Evolutionary conservation across 148 eudicot species (phyloP).

Genomic region (Amaranthus cruentus): DNA sequence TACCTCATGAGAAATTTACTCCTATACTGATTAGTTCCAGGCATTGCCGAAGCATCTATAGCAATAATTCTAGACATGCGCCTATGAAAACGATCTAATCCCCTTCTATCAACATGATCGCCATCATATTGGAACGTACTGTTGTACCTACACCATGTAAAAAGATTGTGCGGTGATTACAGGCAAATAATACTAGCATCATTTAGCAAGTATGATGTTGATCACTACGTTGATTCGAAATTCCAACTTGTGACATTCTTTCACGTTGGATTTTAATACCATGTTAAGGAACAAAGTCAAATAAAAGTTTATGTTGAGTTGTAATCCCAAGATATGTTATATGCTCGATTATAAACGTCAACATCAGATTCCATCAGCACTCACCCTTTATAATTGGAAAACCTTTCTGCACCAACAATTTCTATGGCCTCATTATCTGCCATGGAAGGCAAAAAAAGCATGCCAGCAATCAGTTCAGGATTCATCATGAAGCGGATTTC

Average conservation of each 20-base stretch:
- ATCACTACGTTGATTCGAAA: too few relatives aligned
- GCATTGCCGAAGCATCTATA: constrained; percentile 59
- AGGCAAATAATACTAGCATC: too few relatives aligned
- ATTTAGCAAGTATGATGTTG: too few relatives aligned
- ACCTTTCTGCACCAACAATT: constrained; percentile 72
- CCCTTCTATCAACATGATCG: constrained; percentile 47
- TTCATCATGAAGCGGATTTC: constrained; percentile 93
- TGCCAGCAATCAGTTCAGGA: constrained; percentile 76
- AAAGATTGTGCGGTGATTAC: background rate
- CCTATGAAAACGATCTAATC: constrained; percentile 47
- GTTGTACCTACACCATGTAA: constrained; percentile 45
- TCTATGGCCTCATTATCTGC: constrained; percentile 85
- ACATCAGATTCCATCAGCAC: constrained; percentile 21
- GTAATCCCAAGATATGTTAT: too few relatives aligned
- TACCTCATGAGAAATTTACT: constrained; percentile 54
- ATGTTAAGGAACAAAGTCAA: too few relatives aligned
- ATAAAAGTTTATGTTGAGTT: too few relatives aligned
- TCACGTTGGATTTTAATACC: too few relatives aligned
- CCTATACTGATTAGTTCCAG: constrained; percentile 57
- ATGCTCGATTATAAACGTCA: background rate
- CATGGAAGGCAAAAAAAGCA: constrained; percentile 87
- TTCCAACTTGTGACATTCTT: too few relatives aligned
- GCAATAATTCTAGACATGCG: constrained; percentile 66
- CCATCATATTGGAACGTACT: constrained; percentile 60
- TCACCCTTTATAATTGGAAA: constrained; percentile 68